Evolutionary conservation across 495 filamentous ascomycete genomes (phyloP), one percentile per base, ranked within the genome.

Genomic region (Aspergillus avenaceus): DNA sequence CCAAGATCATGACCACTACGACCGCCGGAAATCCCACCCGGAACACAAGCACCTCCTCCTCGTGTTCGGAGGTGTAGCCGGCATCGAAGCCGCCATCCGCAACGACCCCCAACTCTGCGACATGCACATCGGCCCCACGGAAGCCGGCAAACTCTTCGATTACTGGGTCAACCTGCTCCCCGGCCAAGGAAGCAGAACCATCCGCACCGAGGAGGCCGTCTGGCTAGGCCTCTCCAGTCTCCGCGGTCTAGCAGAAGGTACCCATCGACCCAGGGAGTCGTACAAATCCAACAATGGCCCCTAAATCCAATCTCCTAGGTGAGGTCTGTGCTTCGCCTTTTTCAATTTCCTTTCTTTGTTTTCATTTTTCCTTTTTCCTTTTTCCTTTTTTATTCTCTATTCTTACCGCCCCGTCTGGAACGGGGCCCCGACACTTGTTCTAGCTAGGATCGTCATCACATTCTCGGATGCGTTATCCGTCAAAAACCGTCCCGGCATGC

Each of bases 131-230:
- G 63, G 65, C 8, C 77, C 77, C 16, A 64, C 72, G 21, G 71
- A 77, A 28, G 77, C 79, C 16, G 78, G 72, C 44, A 81, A 85
- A 53, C 59, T 88, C 47, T 92, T 92, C 62, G 88, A 92, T 64
- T 67, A 79, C 44, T 91, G 86, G 86, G 74, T 92, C 14, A 85
- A 92, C 60, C 69, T 88, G 1, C 71, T 84, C 52, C 86, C 86
- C 2, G 80, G 80, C 2, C 86, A 91, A 60, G 88, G 87, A 1
- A 89, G 84, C 58, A 71, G 87, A 54, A 87, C 83, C 1, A 90
- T 91, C 48, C 69, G 85, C 56, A 90, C 85, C 4, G 88, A 91
- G 47, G 88, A 92, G 63, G 87, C 87, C 1, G 67, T 91, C 37
- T 85, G 85, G 78, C 73, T 88, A 53, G 84, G 77, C 1, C 58